Evolutionary conservation across 148 eudicot species (phyloP).

Genomic region (Polygonum maritimum): DNA sequence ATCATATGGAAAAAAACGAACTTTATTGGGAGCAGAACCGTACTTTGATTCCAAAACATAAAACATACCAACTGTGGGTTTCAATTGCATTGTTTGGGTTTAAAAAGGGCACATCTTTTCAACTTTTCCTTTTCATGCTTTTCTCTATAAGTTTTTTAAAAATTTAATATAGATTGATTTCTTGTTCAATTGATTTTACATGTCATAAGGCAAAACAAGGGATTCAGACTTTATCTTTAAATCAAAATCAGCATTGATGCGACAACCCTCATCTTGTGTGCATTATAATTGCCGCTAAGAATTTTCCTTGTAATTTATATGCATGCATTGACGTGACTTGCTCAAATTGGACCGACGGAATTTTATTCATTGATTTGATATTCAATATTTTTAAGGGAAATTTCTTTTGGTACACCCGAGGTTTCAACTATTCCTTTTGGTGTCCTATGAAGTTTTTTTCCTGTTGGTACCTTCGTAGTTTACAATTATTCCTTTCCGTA

Average conservation of each 20-base stretch:
- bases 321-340: neutral
- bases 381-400: neutral
- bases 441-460: no score
- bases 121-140: neutral
- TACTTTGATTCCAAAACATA: constrained; percentile 9
- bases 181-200: neutral
- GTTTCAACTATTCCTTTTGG: no score
- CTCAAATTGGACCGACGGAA: neutral
- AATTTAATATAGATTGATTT: neutral
- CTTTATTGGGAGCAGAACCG: constrained; percentile 3
- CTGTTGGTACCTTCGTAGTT: no score
- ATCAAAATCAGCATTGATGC: neutral
- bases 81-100: neutral
- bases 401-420: no score
- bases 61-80: neutral
- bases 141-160: neutral
- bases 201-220: constrained; percentile 5
- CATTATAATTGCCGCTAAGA: neutral
- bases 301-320: neutral
- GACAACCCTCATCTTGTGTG: constrained; percentile 1
- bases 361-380: neutral
- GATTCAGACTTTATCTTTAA: neutral
- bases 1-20: neutral
- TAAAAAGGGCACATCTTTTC: constrained; percentile 5
- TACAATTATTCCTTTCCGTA: no score